These are phyloP conservation scores for Amanita pallidorosea DNA, from an alignment of 768 basidiomycete genomes.

Conservation along the genomic window DNA sequence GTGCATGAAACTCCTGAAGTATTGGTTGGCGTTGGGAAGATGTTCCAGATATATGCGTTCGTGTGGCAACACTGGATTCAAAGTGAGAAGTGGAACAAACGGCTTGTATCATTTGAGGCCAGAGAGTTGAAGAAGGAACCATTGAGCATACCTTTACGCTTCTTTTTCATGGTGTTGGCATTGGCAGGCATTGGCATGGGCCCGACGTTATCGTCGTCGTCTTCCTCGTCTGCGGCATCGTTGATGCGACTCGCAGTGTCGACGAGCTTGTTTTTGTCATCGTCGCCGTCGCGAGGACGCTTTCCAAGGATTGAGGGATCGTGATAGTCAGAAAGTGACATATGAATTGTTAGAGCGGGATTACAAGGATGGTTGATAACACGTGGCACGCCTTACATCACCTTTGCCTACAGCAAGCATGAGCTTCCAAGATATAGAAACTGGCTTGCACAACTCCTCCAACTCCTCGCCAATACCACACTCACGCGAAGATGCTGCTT, in stretches of 20 bases:
- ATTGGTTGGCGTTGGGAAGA: conserved; percentile 85
- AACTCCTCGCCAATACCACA: conserved; percentile 25
- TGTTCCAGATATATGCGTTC: conserved; percentile 90
- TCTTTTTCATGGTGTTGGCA: conserved; percentile 36
- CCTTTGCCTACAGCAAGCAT: conserved; percentile 16
- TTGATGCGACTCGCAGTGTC: not conserved
- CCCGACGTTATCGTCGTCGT: conserved; percentile 65
- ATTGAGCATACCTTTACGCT: conserved; percentile 61
- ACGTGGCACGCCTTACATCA: conserved; percentile 2
- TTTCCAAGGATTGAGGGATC: conserved; percentile 54
- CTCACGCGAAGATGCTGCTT: conserved; percentile 62
- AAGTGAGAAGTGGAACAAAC: conserved; percentile 9
- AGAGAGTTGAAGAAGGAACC: conserved; percentile 10
- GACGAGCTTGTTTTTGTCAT: conserved; percentile 11
- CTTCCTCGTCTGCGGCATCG: conserved; percentile 25
- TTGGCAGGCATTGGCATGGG: conserved; percentile 76
- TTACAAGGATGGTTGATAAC: conserved; percentile 2
- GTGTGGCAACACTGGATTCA: conserved; percentile 73
- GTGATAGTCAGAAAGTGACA: not conserved
- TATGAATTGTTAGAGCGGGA: too few relatives aligned
- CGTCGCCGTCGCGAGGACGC: conserved; percentile 33
- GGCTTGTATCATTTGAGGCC: conserved; percentile 24
- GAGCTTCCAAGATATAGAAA: conserved; percentile 50
- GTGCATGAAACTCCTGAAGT: conserved; percentile 98
- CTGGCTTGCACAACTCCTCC: conserved; percentile 27